These are phyloP conservation scores for Sugiyamaella sp. DNA, from an alignment of 1,139 yeast species.

Conservation along the genomic window DNA sequence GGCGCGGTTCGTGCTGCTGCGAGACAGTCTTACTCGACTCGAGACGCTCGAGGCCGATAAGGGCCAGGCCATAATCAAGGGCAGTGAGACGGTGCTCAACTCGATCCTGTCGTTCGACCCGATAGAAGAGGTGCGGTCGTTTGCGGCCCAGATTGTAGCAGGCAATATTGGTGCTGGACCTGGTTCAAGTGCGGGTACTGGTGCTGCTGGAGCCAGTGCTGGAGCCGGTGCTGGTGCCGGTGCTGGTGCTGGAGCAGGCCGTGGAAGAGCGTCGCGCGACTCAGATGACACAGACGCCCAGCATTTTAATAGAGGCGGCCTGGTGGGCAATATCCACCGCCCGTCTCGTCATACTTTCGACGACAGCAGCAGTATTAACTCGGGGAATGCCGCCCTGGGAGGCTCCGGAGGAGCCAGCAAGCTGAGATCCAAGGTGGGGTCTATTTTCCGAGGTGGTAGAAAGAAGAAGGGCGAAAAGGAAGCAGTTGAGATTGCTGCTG, in stretches of 20 bases:
- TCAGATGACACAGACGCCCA: conserved; percentile 7
- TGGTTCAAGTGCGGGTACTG: no score
- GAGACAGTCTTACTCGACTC: conserved; percentile 68
- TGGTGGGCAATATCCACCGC: conserved; percentile 15
- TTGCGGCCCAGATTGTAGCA: conserved; percentile 51
- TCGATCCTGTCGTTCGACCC: conserved; percentile 65
- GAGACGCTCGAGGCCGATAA: conserved; percentile 56
- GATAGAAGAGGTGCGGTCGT: conserved; percentile 57
- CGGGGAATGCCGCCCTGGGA: conserved; percentile 23
- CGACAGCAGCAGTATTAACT: conserved; percentile 28
- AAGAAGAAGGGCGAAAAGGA: conserved; percentile 27
- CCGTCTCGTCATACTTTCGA: conserved; percentile 21
- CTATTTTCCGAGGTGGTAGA: conserved; percentile 66
- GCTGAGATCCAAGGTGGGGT: conserved; percentile 79
- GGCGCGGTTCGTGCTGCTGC: conserved; percentile 64
- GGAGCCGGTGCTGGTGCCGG: not conserved
- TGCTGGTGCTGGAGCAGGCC: not conserved
- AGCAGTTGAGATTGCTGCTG: not conserved
- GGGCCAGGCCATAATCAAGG: conserved; percentile 38
- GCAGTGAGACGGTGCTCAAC: conserved; percentile 68
- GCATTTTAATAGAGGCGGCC: conserved; percentile 17
- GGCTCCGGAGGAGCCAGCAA: conserved; percentile 38
- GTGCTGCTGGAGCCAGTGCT: not conserved
- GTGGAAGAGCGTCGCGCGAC: not conserved
- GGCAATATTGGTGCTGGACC: conserved; percentile 28